phyloP scores from a whole-genome alignment of 192 early-diverging fungal genomes.

The Dissophora ornata region DNA sequence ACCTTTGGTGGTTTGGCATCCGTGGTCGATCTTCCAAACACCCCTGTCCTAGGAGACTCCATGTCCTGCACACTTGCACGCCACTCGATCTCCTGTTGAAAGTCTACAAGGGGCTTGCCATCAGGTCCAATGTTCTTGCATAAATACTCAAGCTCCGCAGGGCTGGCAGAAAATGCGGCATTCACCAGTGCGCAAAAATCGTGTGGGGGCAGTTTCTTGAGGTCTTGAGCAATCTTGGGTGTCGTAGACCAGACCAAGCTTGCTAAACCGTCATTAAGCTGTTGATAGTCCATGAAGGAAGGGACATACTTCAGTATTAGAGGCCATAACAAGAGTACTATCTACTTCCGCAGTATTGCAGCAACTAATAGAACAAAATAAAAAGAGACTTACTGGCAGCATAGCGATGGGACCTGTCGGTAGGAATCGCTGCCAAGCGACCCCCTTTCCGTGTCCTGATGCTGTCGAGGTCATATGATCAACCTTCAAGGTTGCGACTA shows the following conservation, averaged over 20 bases:
- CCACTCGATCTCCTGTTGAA: constrained; percentile 75
- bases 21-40: not conserved
- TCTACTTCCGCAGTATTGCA: too few species aligned
- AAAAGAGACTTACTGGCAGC: constrained; percentile 75
- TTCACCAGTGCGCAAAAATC: constrained; percentile 82
- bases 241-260: constrained; percentile 94
- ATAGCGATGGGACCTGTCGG: constrained; percentile 94
- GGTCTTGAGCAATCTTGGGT: constrained; percentile 67
- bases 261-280: constrained; percentile 70
- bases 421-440: constrained; percentile 94
- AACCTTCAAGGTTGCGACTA: constrained; percentile 87
- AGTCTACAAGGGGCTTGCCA: constrained; percentile 56
- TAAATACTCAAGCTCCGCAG: constrained; percentile 81
- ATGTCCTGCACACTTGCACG: constrained; percentile 60
- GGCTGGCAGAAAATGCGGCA: constrained; percentile 79
- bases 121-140: constrained; percentile 63
- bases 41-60: constrained; percentile 15
- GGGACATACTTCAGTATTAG: too few species aligned
- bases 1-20: constrained; percentile 71
- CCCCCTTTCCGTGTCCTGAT: constrained; percentile 32
- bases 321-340: too few species aligned
- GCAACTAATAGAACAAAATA: too few species aligned
- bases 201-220: constrained; percentile 70
- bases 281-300: not conserved
- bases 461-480: constrained; percentile 69